Evolutionary conservation across 2,329 filamentous ascomycete genomes (phyloP).

Genomic region (Fusarium kyushuense): DNA sequence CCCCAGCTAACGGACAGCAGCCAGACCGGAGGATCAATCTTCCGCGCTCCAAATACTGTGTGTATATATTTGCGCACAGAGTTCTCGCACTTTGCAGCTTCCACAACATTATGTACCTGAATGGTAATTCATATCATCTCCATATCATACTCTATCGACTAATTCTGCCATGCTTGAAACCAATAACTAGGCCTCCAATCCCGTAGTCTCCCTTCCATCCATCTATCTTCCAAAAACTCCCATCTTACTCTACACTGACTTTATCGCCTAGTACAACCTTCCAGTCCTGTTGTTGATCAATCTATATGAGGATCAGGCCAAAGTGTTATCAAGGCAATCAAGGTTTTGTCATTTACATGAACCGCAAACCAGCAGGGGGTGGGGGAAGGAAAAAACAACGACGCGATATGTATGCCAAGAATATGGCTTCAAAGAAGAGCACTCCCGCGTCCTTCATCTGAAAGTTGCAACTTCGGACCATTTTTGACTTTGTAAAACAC

Average conservation of each 20-base stretch:
- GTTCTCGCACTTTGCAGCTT: neutral
- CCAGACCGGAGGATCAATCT: slow-evolving; percentile 49
- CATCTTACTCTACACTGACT: neutral
- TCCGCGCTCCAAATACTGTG: slow-evolving; percentile 42
- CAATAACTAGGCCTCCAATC: neutral
- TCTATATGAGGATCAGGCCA: neutral
- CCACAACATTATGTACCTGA: neutral
- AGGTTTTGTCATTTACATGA: neutral
- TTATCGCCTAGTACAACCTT: neutral
- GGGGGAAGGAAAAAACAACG: neutral
- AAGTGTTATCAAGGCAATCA: neutral
- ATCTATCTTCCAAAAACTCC: no score
- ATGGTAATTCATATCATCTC: neutral
- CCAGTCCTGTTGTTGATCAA: neutral
- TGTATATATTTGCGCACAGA: neutral
- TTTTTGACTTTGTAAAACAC: slow-evolving; percentile 53
- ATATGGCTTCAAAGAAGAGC: neutral
- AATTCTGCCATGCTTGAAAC: neutral
- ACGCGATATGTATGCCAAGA: neutral
- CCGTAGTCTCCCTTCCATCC: neutral
- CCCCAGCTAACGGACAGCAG: slow-evolving; percentile 26
- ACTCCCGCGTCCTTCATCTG: slow-evolving; percentile 13
- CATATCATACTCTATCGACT: no score
- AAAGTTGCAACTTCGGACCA: slow-evolving; percentile 56
- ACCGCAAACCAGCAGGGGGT: neutral